Evolutionary conservation across 2,329 filamentous ascomycete species (phyloP), one percentile per base, ranked within the genome.

Genomic region (Didymosphaeria variabile): DNA sequence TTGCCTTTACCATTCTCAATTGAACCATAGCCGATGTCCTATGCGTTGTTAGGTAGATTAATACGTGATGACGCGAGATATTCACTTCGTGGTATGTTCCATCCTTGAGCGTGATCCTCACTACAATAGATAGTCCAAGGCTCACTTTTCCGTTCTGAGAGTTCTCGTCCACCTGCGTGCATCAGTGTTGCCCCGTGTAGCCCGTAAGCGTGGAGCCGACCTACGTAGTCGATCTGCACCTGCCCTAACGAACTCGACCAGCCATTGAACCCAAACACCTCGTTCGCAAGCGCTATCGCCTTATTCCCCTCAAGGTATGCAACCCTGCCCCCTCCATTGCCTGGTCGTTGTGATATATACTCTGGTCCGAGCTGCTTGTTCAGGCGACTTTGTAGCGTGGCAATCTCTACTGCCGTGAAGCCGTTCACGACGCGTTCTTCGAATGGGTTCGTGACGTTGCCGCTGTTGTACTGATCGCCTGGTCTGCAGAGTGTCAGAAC

Each of bases 241-340:
- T 96, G 93, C 74, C 94, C 92, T 61, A 99, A 95, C n/a, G 91
- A 91, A 58, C 92, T 97, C 10, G 92, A 97, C 95, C 95, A 99
- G 71, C 94, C 94, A 80, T 97, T 97, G 83, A 97, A 97, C 10
- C 94, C 94, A 80, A 97, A 97, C 0, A 97, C 90, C 77, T 97
- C 92, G 72, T 97, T 97, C 57, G 94, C 94, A 55, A 97, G 89
- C 60, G 92, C 91, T 77, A 99, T 99, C 74, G 91, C 94, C 81
- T 99, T 99, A 75, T 98, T 94, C 1, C 93, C 94, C n/a, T 93
- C 89, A 55, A 99, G 85, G 79, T 99, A 99, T 77, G 97, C 93
- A 19, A 99, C 91, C 75, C 91, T 94, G 66, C 90, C 87, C 53
- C 94, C 94, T 10, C 90, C 91, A 13, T 93, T 90, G 2, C 95